Conservation (phyloP, 139 green algal genomes). For the Dunaliella primolecta region DNA sequence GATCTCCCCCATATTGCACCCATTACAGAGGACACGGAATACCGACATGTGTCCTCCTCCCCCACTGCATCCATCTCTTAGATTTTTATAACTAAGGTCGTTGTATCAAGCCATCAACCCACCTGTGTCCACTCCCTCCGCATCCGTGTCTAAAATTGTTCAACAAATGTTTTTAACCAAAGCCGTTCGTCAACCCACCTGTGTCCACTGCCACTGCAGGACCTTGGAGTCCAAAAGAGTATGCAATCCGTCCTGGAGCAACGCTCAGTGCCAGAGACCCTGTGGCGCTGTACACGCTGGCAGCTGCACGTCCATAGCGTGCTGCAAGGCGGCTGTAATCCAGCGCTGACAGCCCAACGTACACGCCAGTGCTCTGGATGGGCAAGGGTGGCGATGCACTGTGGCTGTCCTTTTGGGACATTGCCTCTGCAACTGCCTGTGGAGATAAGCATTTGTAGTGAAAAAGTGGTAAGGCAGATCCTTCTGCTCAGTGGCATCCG, state of each 20-base stretch:
- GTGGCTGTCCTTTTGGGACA: background rate
- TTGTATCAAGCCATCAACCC: too few species aligned
- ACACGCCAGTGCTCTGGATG: constrained; percentile 34
- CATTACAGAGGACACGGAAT: too few species aligned
- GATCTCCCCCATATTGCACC: too few species aligned
- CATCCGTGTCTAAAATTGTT: too few species aligned
- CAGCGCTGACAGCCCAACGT: constrained; percentile 61
- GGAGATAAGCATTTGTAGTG: too few species aligned
- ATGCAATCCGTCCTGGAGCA: constrained; percentile 73
- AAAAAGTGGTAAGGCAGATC: too few species aligned
- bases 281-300: constrained; percentile 46
- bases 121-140: too few species aligned
- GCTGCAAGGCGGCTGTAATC: constrained; percentile 64
- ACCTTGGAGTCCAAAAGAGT: constrained; percentile 56
- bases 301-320: constrained; percentile 4
- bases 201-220: constrained; percentile 80
- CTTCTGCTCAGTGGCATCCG: too few species aligned
- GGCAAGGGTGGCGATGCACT: background rate
- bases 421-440: constrained; percentile 13
- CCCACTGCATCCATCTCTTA: too few species aligned
- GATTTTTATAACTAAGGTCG: too few species aligned
- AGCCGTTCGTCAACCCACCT: background rate
- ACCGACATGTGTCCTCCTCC: too few species aligned
- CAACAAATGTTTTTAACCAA: too few species aligned
- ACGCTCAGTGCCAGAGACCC: constrained; percentile 61